A percentile compares a stretch with the other conserved stretches of the same genome.
phyloP scores from a whole-genome alignment of 768 basidiomycete genomes.

The Plicaturopsis crispa region DNA sequence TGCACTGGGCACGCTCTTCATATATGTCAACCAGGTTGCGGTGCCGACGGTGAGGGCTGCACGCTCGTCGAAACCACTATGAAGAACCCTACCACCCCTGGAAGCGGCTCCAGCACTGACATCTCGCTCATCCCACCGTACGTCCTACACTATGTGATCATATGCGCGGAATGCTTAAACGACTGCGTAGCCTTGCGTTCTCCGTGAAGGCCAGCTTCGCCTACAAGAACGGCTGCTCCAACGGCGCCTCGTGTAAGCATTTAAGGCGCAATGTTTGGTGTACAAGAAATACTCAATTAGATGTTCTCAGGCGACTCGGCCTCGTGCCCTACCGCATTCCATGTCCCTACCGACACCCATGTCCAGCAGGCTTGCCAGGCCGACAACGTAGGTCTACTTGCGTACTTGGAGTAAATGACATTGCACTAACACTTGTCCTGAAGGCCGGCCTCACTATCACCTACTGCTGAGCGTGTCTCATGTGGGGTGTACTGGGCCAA shows the following conservation, averaged over 20 bases:
- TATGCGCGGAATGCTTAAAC: slow-evolving; percentile 5
- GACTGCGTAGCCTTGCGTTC: slow-evolving; percentile 25
- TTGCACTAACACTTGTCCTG: not conserved
- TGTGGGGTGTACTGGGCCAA: no score
- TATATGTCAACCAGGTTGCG: slow-evolving; percentile 29
- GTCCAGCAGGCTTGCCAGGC: slow-evolving; percentile 31
- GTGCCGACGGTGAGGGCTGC: slow-evolving; percentile 31
- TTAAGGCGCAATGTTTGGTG: not conserved
- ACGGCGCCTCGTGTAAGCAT: slow-evolving; percentile 33
- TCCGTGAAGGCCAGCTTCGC: slow-evolving; percentile 32
- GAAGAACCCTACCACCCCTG: slow-evolving; percentile 21
- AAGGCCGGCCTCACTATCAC: slow-evolving; percentile 29
- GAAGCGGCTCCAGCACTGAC: slow-evolving; percentile 26
- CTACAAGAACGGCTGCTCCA: slow-evolving; percentile 33
- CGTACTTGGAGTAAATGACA: not conserved
- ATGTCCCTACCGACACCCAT: slow-evolving; percentile 21
- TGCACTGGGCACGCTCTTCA: not conserved
- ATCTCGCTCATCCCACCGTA: slow-evolving; percentile 34
- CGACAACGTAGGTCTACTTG: slow-evolving; percentile 22
- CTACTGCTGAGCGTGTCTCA: no score
- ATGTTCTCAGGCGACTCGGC: slow-evolving; percentile 22
- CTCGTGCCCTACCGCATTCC: slow-evolving; percentile 31
- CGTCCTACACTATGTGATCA: slow-evolving; percentile 8
- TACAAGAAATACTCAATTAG: not conserved
- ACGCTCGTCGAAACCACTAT: slow-evolving; percentile 30